These are phyloP conservation scores for Monosporozyma yasuniensis DNA, from an alignment of 805 yeast genomes.

Conservation along the genomic window DNA sequence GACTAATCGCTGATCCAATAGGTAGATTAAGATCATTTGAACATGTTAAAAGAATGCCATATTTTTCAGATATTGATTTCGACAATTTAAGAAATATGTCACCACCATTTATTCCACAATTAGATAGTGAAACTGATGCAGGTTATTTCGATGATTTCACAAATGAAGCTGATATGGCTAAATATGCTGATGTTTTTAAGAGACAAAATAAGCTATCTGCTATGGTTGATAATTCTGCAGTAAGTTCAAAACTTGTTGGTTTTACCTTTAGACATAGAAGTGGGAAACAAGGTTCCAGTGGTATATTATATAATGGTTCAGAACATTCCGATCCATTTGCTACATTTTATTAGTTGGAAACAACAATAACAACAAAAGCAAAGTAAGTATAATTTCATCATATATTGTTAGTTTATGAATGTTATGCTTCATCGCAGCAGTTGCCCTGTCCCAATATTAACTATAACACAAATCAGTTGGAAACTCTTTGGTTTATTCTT, in stretches of 20 bases:
- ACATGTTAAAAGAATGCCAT: slow-evolving; percentile 70
- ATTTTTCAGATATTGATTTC: slow-evolving; percentile 82
- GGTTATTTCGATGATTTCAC: slow-evolving; percentile 98
- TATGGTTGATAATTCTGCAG: slow-evolving; percentile 45
- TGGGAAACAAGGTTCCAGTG: slow-evolving; percentile 33
- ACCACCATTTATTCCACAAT: slow-evolving; percentile 95
- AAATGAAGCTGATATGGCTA: slow-evolving; percentile 94
- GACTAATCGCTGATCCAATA: slow-evolving; percentile 71
- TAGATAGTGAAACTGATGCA: slow-evolving; percentile 95
- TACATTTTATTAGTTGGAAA: slow-evolving; percentile 24
- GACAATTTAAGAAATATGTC: slow-evolving; percentile 52
- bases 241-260: slow-evolving; percentile 76
- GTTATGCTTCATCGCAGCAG: neutral
- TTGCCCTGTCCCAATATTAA: neutral
- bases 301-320: slow-evolving; percentile 29
- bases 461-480: too few species aligned
- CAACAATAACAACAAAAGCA: too few species aligned
- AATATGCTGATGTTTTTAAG: slow-evolving; percentile 93
- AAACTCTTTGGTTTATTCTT: too few species aligned
- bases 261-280: slow-evolving; percentile 85
- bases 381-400: neutral
- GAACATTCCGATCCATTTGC: slow-evolving; percentile 33
- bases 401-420: neutral
- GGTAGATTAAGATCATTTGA: slow-evolving; percentile 68
- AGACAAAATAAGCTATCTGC: slow-evolving; percentile 81